Evolutionary conservation across 2,329 filamentous ascomycete genomes (phyloP).

Genomic region (Chaetomiaceae sp.): DNA sequence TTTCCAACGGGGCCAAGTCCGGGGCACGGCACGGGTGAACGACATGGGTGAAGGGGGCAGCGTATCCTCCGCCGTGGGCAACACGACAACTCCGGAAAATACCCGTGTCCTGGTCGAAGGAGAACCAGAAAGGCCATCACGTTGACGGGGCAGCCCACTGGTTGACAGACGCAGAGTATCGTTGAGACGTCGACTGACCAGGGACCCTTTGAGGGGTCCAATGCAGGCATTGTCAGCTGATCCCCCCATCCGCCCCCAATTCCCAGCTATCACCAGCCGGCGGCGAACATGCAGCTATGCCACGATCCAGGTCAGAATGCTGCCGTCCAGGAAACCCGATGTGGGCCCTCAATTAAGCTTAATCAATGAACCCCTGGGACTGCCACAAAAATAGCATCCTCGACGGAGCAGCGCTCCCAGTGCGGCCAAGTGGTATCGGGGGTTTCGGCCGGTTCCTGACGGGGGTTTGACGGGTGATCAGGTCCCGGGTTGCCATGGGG

Average conservation of each 20-base stretch:
- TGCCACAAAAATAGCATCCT: conserved; percentile 34
- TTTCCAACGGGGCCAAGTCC: conserved; percentile 1
- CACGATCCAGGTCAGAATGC: conserved; percentile 20
- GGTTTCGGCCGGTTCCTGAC: neutral
- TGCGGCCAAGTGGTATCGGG: conserved; percentile 2
- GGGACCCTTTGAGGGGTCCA: neutral
- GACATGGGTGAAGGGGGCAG: too few relatives aligned
- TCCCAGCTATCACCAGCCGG: conserved; percentile 8
- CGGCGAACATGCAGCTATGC: conserved; percentile 17
- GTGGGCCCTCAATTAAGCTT: conserved; percentile 33
- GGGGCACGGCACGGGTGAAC: conserved; percentile 14
- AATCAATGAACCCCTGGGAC: conserved; percentile 30
- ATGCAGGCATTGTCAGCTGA: conserved; percentile 19
- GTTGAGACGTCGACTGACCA: neutral
- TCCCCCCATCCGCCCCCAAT: neutral
- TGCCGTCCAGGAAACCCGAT: conserved; percentile 14
- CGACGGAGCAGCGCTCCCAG: conserved; percentile 4
- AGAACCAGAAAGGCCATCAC: too few relatives aligned
- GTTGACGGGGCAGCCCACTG: neutral
- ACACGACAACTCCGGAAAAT: too few relatives aligned
- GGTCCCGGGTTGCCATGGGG: conserved; percentile 11
- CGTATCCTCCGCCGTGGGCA: too few relatives aligned
- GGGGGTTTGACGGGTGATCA: neutral
- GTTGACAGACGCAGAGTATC: neutral
- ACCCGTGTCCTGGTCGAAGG: too few relatives aligned